Evolutionary conservation across 371 early-diverging fungal species (phyloP).

Genomic region (Umbelopsis sp.): DNA sequence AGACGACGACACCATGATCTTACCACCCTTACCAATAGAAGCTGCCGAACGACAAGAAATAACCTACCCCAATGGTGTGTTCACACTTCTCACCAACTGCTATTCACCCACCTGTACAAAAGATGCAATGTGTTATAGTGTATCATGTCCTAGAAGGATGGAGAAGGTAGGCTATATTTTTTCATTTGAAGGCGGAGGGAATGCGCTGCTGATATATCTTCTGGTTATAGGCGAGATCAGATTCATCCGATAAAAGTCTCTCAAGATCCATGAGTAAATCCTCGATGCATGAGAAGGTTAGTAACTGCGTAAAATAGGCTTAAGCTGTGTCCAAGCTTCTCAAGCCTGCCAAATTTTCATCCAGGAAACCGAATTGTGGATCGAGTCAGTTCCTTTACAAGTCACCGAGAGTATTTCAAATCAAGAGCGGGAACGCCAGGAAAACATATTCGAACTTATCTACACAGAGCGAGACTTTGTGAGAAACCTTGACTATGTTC

Average conservation of each 20-base stretch:
- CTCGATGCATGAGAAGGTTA: conserved; percentile 26
- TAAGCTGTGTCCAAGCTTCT: neutral
- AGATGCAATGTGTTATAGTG: conserved; percentile 58
- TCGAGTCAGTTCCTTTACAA: conserved; percentile 33
- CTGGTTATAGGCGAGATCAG: neutral
- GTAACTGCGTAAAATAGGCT: neutral
- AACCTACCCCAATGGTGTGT: conserved; percentile 51
- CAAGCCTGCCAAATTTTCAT: neutral
- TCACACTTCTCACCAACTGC: conserved; percentile 66
- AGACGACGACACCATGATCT: neutral
- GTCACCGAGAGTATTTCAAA: conserved; percentile 23
- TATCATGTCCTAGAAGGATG: conserved; percentile 58
- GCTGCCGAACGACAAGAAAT: conserved; percentile 18
- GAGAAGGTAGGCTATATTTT: conserved; percentile 26
- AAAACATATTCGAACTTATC: conserved; percentile 38
- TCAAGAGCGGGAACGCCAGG: conserved; percentile 34
- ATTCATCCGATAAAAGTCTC: conserved; percentile 8
- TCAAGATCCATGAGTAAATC: conserved; percentile 21
- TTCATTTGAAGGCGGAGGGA: neutral
- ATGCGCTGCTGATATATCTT: too few relatives aligned
- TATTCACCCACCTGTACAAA: conserved; percentile 69
- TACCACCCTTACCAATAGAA: neutral
- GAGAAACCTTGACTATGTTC: conserved; percentile 30
- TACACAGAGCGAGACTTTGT: conserved; percentile 38
- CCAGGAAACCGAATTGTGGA: conserved; percentile 27